Conservation (phyloP, 345 rosid genomes). For the Euphorbia peplus region DNA sequence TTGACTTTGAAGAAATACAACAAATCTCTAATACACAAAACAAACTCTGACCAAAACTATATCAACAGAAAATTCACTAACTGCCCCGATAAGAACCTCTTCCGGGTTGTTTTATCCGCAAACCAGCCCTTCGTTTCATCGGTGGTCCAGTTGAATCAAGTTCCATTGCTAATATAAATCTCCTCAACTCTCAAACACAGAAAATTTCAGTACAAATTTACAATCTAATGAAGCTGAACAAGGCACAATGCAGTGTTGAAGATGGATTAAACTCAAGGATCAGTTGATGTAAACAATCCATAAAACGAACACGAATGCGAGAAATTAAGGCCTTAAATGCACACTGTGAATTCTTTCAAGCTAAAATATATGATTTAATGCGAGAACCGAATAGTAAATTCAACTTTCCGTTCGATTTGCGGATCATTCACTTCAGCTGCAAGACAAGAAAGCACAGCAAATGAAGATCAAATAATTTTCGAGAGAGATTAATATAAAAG, state of each 20-base stretch:
- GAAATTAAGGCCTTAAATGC: background rate
- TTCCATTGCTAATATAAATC: constrained; percentile 33
- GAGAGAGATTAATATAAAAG: too few relatives aligned
- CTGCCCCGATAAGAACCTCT: constrained; percentile 60
- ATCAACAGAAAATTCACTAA: constrained; percentile 27
- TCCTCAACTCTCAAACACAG: background rate
- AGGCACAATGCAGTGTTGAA: background rate
- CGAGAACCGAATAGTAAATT: background rate
- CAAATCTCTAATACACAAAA: constrained; percentile 20
- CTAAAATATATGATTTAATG: background rate
- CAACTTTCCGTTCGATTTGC: background rate
- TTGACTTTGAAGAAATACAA: constrained; percentile 16
- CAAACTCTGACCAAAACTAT: constrained; percentile 12
- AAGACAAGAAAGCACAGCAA: background rate
- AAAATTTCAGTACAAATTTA: background rate
- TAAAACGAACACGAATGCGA: background rate
- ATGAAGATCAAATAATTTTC: constrained; percentile 3
- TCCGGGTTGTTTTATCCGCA: constrained; percentile 54
- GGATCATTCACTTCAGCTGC: constrained; percentile 3
- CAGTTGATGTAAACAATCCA: background rate
- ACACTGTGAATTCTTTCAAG: background rate
- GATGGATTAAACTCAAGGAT: constrained; percentile 1
- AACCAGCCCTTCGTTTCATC: constrained; percentile 46
- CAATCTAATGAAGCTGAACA: constrained; percentile 6
- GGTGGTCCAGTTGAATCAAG: constrained; percentile 45